phyloP scores from a whole-genome alignment of 129 eudicot genomes.

The Tanacetum coccineum region DNA sequence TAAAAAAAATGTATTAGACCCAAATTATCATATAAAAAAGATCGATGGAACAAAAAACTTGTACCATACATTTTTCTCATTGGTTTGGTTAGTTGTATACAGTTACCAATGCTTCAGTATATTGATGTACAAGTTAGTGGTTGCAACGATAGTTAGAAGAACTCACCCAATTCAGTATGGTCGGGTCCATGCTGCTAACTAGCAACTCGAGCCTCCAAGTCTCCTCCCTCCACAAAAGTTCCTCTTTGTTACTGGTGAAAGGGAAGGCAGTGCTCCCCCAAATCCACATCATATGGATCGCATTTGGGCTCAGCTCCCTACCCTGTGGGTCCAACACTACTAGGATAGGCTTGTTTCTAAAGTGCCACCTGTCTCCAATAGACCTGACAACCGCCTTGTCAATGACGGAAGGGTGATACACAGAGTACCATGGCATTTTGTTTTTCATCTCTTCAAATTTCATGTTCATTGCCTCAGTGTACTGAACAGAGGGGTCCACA shows the following conservation, averaged over 20 bases:
- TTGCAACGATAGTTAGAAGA: background rate
- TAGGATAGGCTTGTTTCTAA: constrained; percentile 46
- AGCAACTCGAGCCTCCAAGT: constrained; percentile 62
- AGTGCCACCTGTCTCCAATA: constrained; percentile 51
- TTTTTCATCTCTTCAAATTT: constrained; percentile 33
- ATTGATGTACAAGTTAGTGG: background rate
- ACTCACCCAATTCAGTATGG: constrained; percentile 45
- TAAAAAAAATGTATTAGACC: constrained; percentile 9
- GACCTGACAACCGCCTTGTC: constrained; percentile 32
- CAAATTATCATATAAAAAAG: constrained; percentile 3
- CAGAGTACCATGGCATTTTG: constrained; percentile 64
- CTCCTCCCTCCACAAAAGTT: constrained; percentile 47
- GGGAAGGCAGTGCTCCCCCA: constrained; percentile 62
- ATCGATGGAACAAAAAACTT: background rate
- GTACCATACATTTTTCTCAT: background rate
- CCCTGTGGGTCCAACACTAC: constrained; percentile 61
- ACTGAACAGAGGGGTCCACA: constrained; percentile 34
- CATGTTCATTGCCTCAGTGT: constrained; percentile 35
- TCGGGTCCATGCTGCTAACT: constrained; percentile 45
- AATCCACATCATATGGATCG: constrained; percentile 64
- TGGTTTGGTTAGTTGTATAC: background rate
- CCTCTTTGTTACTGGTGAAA: constrained; percentile 44
- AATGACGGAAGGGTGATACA: constrained; percentile 46
- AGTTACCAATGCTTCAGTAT: background rate
- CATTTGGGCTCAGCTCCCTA: constrained; percentile 49